phyloP scores from a whole-genome alignment of 345 rosid genomes.

The Euphorbia tirucalli region DNA sequence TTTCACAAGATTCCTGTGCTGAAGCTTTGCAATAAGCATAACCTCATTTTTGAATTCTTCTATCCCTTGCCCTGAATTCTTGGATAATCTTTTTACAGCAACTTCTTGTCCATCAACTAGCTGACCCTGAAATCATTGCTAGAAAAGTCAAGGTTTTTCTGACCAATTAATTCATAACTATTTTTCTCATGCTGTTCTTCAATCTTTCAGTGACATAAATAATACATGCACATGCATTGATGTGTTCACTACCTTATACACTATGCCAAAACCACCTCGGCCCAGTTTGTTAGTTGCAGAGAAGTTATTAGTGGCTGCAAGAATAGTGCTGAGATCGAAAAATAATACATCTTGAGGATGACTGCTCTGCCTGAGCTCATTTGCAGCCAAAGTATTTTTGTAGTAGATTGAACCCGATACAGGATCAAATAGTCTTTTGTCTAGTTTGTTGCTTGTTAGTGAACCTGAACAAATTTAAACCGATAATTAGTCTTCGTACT shows the following conservation, averaged over 20 bases:
- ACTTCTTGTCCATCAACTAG: constrained; percentile 14
- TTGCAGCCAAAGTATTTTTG: neutral
- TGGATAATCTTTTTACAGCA: constrained; percentile 16
- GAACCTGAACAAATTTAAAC: neutral
- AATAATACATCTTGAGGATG: constrained; percentile 9
- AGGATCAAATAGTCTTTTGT: neutral
- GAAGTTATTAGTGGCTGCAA: constrained; percentile 33
- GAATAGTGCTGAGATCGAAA: constrained; percentile 11
- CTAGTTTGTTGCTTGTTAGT: neutral
- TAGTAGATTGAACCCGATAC: neutral
- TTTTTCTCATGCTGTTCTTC: neutral
- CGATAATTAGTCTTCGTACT: no score
- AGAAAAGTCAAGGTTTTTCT: neutral
- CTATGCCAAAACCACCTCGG: constrained; percentile 40
- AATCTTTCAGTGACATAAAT: neutral
- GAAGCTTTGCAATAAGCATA: constrained; percentile 21
- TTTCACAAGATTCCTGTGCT: constrained; percentile 24
- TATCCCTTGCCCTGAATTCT: constrained; percentile 18
- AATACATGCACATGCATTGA: neutral
- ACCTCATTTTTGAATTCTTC: constrained; percentile 22
- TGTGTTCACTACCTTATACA: constrained; percentile 28
- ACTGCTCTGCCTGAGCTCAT: neutral
- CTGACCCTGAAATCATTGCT: constrained; percentile 9
- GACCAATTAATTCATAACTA: neutral
- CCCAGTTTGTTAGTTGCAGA: constrained; percentile 26